phyloP scores from a whole-genome alignment of 1,284 basidiomycete genomes.

The Austroboletus novae-zelandiae region DNA sequence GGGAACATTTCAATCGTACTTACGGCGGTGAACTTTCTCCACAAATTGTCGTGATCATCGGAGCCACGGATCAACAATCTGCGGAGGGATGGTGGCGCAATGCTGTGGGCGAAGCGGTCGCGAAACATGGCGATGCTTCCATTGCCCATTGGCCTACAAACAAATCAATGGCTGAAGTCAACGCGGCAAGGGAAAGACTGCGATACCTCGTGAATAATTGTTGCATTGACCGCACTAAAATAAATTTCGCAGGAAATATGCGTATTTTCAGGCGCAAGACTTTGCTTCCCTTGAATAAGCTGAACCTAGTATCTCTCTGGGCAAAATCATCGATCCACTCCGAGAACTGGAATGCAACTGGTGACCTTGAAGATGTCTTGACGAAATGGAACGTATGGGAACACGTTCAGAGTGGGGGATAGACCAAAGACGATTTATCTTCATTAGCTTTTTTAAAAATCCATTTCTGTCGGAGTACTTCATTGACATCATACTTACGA shows the following conservation, averaged over 20 bases:
- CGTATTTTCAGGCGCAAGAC: conserved; percentile 11
- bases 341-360: neutral
- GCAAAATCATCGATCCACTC: neutral
- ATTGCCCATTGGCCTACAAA: conserved; percentile 20
- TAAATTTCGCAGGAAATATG: conserved; percentile 2
- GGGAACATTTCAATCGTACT: conserved; percentile 23
- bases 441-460: no score
- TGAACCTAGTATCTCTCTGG: neutral
- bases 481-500: no score
- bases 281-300: conserved; percentile 5
- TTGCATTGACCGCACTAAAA: conserved; percentile 26
- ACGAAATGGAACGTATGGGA: conserved; percentile 25
- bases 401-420: conserved; percentile 4
- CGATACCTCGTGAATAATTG: conserved; percentile 15
- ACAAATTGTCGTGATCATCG: conserved; percentile 24
- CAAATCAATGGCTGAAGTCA: neutral
- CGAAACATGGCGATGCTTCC: conserved; percentile 1
- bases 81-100: conserved; percentile 23
- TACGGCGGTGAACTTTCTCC: conserved; percentile 29
- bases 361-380: conserved; percentile 13
- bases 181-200: conserved; percentile 6
- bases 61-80: conserved; percentile 16
- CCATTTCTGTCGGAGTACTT: no score
- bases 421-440: no score
- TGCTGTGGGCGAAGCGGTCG: neutral